phyloP scores from a whole-genome alignment of 768 basidiomycete genomes.

The Lactifluus rugatus region DNA sequence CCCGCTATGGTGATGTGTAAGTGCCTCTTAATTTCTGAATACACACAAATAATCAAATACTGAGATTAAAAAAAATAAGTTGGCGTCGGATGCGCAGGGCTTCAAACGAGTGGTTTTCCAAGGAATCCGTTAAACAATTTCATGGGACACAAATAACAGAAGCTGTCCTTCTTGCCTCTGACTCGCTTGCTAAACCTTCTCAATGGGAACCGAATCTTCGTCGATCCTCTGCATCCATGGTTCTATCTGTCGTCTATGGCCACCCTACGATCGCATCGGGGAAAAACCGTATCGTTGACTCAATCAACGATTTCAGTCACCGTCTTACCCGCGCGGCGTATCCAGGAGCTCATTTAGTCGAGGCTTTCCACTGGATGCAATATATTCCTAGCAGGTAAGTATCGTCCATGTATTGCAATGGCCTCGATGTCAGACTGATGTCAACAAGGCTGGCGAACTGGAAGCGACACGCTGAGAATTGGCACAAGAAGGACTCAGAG shows the following conservation, averaged over 20 bases:
- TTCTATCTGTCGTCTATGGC: background rate
- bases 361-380: background rate
- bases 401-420: no score
- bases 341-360: background rate
- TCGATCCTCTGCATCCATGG: background rate
- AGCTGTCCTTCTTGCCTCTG: background rate
- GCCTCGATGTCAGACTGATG: background rate
- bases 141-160: background rate
- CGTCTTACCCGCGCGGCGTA: background rate
- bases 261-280: background rate
- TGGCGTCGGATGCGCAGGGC: background rate
- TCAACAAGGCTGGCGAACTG: background rate
- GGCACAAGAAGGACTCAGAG: background rate
- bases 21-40: background rate
- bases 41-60: background rate
- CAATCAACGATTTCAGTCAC: background rate
- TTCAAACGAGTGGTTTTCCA: background rate
- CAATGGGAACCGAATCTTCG: background rate
- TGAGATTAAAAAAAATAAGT: background rate
- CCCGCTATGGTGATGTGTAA: background rate
- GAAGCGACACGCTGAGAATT: background rate
- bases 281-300: background rate
- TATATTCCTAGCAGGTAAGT: background rate
- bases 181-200: background rate
- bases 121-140: background rate